These are phyloP conservation scores for Eucalyptus marginata DNA, from an alignment of 345 rosid genomes.

Conservation along the genomic window DNA sequence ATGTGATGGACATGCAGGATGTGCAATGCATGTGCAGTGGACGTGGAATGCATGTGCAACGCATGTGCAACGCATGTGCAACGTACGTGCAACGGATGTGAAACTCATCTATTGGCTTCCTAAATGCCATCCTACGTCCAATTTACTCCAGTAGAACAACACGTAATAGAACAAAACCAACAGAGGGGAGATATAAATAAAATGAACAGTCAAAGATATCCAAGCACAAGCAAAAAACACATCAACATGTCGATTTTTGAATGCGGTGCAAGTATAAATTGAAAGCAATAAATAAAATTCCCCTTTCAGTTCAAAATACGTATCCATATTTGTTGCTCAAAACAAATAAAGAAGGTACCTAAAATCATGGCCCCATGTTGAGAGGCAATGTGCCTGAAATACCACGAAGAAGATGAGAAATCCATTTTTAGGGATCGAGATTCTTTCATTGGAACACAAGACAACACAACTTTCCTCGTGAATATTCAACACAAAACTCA, in stretches of 20 bases:
- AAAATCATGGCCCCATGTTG: conserved; percentile 97
- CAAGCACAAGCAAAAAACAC: neutral
- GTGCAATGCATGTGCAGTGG: too few relatives aligned
- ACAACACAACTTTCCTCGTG: too few relatives aligned
- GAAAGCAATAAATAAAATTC: neutral
- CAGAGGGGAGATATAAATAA: neutral
- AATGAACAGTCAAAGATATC: neutral
- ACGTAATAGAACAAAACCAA: neutral
- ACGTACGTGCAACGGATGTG: too few relatives aligned
- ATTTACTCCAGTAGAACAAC: neutral
- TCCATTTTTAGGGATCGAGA: too few relatives aligned
- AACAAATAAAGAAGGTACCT: conserved; percentile 35
- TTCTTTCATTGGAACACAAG: too few relatives aligned
- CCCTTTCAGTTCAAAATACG: neutral
- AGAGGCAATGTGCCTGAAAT: conserved; percentile 84
- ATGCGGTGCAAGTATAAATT: neutral
- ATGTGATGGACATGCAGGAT: too few relatives aligned
- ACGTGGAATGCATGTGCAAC: too few relatives aligned
- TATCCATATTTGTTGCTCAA: neutral
- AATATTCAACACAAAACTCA: too few relatives aligned
- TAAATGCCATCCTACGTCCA: too few relatives aligned
- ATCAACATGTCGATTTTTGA: neutral
- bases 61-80: too few relatives aligned
- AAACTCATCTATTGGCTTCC: too few relatives aligned
- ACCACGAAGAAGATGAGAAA: too few relatives aligned